Evolutionary conservation across 805 yeast species (phyloP), one percentile per base, ranked within the genome.

Genomic region (Spathaspora hagerdaliae): DNA sequence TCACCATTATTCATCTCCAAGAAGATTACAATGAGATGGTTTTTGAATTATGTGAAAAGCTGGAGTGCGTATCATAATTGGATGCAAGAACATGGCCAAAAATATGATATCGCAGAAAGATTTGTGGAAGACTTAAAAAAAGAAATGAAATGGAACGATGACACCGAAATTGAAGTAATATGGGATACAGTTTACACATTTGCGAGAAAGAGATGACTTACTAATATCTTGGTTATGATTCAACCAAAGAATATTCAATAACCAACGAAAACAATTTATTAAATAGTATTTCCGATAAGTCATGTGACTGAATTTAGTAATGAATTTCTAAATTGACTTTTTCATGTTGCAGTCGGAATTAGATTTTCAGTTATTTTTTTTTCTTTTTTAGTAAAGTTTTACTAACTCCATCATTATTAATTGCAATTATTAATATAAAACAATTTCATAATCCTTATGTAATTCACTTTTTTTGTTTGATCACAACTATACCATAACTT

Each of bases 141-240:
- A 11, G 57, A 54, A 12, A 65, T 76, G 45, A 77, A 76, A 4
- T 76, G 86, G 77, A 59, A 61, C 11, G 70, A 68, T 15, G 65
- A 64, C n/a, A 64, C 69, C 0, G 61, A 62, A 27, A 50, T 78
- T 19, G 67, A 67, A n/a, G 65, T 77, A 11, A 71, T 74, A 15
- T 81, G 82, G 79, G 77, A 77, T 2, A 79, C 87, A 0, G 75
- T 77, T 32, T 79, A 77, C 55, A 69, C 74, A 3, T 69, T 80
- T 55, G 78, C 81, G 2, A 57, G 62, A 36, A 65, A 58, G 42
- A 49, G 12, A 27, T 31, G n/a, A 14, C 3, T 15, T 15, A 14
- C 12, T 36, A 7, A 14, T 9, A 36, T 6, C 3, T 29, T 9
- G 32, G 32, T 29, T 29, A 9, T 29, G 32, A 11, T 11, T 9